phyloP scores from a whole-genome alignment of 352 stramenopile genomes.

The Phytophthora tentaculata region DNA sequence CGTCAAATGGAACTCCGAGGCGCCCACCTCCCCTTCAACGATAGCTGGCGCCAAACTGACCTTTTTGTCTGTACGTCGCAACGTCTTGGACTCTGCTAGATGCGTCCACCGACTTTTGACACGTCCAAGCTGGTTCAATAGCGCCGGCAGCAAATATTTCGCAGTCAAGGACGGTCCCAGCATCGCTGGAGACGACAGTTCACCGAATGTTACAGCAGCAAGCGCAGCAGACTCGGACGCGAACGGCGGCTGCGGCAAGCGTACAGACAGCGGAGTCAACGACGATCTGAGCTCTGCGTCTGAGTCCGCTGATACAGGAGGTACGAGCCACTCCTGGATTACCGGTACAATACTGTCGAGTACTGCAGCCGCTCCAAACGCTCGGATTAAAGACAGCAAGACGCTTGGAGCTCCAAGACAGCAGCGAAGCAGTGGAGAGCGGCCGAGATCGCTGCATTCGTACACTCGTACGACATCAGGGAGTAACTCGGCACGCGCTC shows the following conservation, averaged over 20 bases:
- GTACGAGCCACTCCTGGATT: conserved; percentile 70
- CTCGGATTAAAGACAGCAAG: conserved; percentile 46
- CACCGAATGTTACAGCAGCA: conserved; percentile 50
- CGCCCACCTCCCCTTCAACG: conserved; percentile 29
- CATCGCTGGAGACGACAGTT: conserved; percentile 56
- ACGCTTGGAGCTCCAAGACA: conserved; percentile 60
- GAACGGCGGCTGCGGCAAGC: conserved; percentile 42
- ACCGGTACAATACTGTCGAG: conserved; percentile 66
- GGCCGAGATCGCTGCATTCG: conserved; percentile 53
- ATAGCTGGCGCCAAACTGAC: conserved; percentile 14
- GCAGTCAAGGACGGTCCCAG: conserved; percentile 61
- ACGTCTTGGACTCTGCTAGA: conserved; percentile 44
- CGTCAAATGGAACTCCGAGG: conserved; percentile 64
- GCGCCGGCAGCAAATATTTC: conserved; percentile 64
- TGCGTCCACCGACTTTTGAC: conserved; percentile 65
- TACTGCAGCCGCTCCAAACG: conserved; percentile 55
- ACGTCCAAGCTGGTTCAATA: conserved; percentile 66
- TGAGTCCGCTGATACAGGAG: conserved; percentile 19
- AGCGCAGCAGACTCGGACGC: conserved; percentile 48
- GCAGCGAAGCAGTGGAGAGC: conserved; percentile 31
- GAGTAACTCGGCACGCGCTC: conserved; percentile 43
- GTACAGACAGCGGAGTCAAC: conserved; percentile 20
- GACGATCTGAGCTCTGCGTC: conserved; percentile 23
- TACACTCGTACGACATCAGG: conserved; percentile 63
- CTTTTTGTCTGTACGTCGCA: conserved; percentile 46